Percentiles rank a stretch among this genome's conserved stretches.
These are phyloP conservation scores for Eudorina sp. DNA, from an alignment of 139 green algal species.

Conservation along the genomic window DNA sequence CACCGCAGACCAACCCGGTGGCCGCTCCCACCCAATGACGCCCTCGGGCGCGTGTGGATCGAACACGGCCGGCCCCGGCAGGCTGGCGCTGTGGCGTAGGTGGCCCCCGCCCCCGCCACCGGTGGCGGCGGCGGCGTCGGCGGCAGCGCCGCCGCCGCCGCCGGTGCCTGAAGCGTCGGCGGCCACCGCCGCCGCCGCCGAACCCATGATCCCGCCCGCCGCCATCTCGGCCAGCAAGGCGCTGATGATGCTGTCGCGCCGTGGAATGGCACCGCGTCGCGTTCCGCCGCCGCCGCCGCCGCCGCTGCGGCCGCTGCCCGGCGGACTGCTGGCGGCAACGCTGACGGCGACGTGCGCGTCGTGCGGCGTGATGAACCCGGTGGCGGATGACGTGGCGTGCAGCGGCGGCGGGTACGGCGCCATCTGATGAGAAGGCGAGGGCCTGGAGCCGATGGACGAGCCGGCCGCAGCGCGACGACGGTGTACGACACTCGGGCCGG, in stretches of 20 bases:
- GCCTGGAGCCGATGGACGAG: neutral
- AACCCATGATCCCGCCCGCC: neutral
- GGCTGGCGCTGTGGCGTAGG: neutral
- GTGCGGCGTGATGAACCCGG: neutral
- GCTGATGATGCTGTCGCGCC: constrained; percentile 7
- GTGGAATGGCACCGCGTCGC: neutral
- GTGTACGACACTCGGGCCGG: neutral
- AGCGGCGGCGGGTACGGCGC: neutral
- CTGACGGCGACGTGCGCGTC: neutral
- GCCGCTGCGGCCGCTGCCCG: neutral
- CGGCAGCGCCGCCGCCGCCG: neutral
- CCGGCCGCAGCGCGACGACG: neutral
- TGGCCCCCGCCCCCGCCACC: neutral
- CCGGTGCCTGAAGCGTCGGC: neutral
- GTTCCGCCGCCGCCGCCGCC: neutral
- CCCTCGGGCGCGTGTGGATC: constrained; percentile 35
- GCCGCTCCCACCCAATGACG: constrained; percentile 15
- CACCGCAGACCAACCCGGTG: neutral
- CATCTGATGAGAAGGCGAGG: neutral
- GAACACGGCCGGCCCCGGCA: neutral
- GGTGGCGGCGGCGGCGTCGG: neutral
- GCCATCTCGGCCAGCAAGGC: constrained; percentile 19
- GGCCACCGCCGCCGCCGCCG: too few species aligned
- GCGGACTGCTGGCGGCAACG: neutral
- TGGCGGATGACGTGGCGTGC: neutral